These are phyloP conservation scores for Globisporangium nagaii DNA, from an alignment of 352 stramenopile species.

Conservation along the genomic window DNA sequence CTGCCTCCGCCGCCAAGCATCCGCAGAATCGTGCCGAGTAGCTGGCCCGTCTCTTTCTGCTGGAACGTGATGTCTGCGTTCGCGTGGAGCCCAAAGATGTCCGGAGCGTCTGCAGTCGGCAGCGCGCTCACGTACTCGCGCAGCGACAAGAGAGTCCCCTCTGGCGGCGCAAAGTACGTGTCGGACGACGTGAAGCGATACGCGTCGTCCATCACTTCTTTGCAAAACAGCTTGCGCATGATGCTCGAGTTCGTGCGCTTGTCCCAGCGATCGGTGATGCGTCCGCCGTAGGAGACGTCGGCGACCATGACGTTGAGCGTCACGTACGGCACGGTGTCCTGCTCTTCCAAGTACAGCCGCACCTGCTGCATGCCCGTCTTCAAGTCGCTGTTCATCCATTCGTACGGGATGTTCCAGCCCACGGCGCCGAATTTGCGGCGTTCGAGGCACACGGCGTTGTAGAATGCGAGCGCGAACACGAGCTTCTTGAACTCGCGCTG, in stretches of 20 bases:
- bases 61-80: constrained; percentile 95
- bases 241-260: constrained; percentile 93
- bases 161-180: constrained; percentile 74
- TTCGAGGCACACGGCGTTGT: constrained; percentile 93
- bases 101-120: constrained; percentile 79
- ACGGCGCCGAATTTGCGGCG: constrained; percentile 93
- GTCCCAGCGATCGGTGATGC: constrained; percentile 94
- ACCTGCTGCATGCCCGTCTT: constrained; percentile 93
- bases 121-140: constrained; percentile 83
- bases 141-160: constrained; percentile 47
- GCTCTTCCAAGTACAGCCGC: constrained; percentile 91
- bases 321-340: constrained; percentile 90
- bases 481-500: constrained; percentile 87
- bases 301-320: constrained; percentile 94
- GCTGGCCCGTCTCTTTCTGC: constrained; percentile 86
- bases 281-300: constrained; percentile 93
- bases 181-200: constrained; percentile 77
- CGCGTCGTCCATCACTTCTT: constrained; percentile 81
- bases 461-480: constrained; percentile 91
- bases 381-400: constrained; percentile 95
- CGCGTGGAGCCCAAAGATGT: constrained; percentile 91
- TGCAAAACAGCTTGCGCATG: constrained; percentile 90
- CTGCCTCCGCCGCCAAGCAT: constrained; percentile 67
- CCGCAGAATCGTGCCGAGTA: constrained; percentile 63
- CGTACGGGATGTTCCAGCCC: constrained; percentile 95